Evolutionary conservation across 2,329 filamentous ascomycete genomes (phyloP).

Genomic region (Penicillium sp.): DNA sequence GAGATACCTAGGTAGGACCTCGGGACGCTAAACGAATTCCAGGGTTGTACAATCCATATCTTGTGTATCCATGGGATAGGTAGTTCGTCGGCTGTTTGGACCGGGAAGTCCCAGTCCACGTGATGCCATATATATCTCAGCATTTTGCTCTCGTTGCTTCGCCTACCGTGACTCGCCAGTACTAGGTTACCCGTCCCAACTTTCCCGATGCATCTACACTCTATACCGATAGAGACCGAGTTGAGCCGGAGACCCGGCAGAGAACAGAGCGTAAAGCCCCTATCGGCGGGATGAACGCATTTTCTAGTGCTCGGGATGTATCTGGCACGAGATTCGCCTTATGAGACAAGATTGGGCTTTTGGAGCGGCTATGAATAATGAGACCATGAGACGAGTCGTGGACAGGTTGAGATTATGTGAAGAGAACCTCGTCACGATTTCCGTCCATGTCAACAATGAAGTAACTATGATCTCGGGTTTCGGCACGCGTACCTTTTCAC

Average conservation of each 20-base stretch:
- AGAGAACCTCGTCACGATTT: neutral
- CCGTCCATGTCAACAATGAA: no score
- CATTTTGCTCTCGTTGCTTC: conserved; percentile 1
- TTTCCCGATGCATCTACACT: conserved; percentile 20
- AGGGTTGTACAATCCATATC: no score
- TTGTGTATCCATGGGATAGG: no score
- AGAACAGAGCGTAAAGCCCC: conserved; percentile 3
- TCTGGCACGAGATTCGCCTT: conserved; percentile 9
- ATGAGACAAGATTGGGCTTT: conserved; percentile 18
- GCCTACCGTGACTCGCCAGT: conserved; percentile 17
- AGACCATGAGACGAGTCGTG: conserved; percentile 21
- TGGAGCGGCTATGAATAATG: conserved; percentile 21
- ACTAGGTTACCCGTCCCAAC: conserved; percentile 18
- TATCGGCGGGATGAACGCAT: neutral
- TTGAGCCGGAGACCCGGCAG: neutral
- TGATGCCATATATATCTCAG: neutral
- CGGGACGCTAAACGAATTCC: no score
- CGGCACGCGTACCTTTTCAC: neutral
- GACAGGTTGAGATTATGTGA: conserved; percentile 15
- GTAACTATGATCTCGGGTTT: neutral
- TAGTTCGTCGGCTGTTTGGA: no score
- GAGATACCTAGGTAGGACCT: neutral
- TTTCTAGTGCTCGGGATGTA: conserved; percentile 20
- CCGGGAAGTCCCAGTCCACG: no score
- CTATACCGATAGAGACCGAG: conserved; percentile 2